Conservation (phyloP, 2,329 filamentous ascomycete genomes). For the Pestalotiopsis sp. region DNA sequence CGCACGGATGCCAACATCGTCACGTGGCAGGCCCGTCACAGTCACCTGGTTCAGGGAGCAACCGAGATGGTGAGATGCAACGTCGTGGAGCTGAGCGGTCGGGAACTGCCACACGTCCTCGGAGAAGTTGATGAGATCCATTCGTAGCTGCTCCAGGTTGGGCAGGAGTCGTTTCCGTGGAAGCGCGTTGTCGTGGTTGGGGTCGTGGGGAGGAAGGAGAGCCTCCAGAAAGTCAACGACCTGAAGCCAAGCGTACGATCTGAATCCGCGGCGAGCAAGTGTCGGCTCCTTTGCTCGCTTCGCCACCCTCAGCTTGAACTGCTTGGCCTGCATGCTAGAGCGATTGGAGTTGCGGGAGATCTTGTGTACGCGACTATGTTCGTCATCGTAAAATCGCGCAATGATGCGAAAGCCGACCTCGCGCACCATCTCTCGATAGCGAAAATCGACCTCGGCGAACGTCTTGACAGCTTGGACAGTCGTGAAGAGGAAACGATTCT, state of each 20-base stretch:
- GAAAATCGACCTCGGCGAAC: slow-evolving; percentile 47
- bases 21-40: slow-evolving; percentile 53
- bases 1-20: slow-evolving; percentile 50
- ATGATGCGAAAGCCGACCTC: slow-evolving; percentile 55
- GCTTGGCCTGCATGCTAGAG: slow-evolving; percentile 37
- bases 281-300: slow-evolving; percentile 46
- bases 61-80: slow-evolving; percentile 56
- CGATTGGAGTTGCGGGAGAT: slow-evolving; percentile 45
- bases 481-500: slow-evolving; percentile 58
- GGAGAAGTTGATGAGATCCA: slow-evolving; percentile 59
- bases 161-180: slow-evolving; percentile 46
- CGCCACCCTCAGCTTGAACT: slow-evolving; percentile 43
- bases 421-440: slow-evolving; percentile 45
- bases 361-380: slow-evolving; percentile 40
- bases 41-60: slow-evolving; percentile 56
- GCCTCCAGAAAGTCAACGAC: slow-evolving; percentile 55
- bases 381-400: slow-evolving; percentile 58
- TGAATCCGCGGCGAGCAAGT: slow-evolving; percentile 53
- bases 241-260: slow-evolving; percentile 58
- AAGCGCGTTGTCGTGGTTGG: slow-evolving; percentile 30
- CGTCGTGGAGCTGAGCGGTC: slow-evolving; percentile 50
- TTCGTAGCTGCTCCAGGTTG: slow-evolving; percentile 46
- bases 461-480: slow-evolving; percentile 50
- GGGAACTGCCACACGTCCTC: slow-evolving; percentile 47
- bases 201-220: slow-evolving; percentile 53